Conservation (phyloP, 2,329 filamentous ascomycete species). For the Diplodia seriata region DNA sequence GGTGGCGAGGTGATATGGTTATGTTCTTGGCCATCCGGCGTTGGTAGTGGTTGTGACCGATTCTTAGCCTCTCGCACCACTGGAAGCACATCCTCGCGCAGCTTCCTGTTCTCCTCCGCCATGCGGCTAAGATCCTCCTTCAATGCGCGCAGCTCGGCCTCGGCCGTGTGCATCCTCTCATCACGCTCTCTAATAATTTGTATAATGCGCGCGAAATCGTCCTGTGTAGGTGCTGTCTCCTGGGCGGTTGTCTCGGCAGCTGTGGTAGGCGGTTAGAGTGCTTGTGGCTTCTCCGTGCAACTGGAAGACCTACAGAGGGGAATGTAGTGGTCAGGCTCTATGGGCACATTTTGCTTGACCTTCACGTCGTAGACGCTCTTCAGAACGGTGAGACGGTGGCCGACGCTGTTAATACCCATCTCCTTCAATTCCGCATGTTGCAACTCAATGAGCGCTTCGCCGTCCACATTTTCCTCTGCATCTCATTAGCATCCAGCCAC, state of each 20-base stretch:
- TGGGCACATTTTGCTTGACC: constrained; percentile 86
- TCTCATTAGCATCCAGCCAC: constrained; percentile 34
- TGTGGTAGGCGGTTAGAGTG: constrained; percentile 48
- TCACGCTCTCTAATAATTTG: constrained; percentile 89
- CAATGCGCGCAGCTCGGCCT: constrained; percentile 81
- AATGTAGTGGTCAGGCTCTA: constrained; percentile 93
- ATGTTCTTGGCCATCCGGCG: constrained; percentile 48
- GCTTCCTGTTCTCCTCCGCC: constrained; percentile 81
- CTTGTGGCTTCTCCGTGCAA: background rate
- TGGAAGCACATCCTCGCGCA: constrained; percentile 90
- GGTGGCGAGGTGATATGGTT: constrained; percentile 48
- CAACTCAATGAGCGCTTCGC: constrained; percentile 86
- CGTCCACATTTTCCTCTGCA: constrained; percentile 90
- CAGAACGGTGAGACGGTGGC: constrained; percentile 90
- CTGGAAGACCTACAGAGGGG: constrained; percentile 74
- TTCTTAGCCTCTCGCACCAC: constrained; percentile 92
- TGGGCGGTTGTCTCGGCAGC: constrained; percentile 88
- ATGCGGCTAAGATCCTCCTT: constrained; percentile 59
- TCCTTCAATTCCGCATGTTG: constrained; percentile 94
- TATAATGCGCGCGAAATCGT: constrained; percentile 90
- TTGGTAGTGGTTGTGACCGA: constrained; percentile 83
- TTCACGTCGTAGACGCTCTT: constrained; percentile 98
- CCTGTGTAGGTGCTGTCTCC: constrained; percentile 85
- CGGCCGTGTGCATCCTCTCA: constrained; percentile 83
- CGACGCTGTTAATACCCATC: constrained; percentile 91